phyloP scores from a whole-genome alignment of 192 early-diverging fungal genomes.

The Cladochytrium replicatum region DNA sequence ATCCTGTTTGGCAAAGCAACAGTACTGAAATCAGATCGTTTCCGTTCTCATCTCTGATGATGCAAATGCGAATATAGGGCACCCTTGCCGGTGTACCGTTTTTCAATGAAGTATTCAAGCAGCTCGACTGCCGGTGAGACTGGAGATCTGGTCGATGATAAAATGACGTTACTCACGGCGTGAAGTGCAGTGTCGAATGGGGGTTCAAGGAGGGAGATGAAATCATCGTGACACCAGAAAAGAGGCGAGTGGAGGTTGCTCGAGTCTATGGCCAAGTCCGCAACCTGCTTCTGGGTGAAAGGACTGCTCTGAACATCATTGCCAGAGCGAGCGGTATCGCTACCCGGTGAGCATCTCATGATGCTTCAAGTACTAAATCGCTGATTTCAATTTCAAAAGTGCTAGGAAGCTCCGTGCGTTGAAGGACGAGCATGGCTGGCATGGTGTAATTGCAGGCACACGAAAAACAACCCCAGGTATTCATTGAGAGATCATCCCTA shows the following conservation, averaged over 20 bases:
- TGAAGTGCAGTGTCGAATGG: constrained; percentile 80
- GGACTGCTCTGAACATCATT: constrained; percentile 88
- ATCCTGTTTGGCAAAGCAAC: constrained; percentile 77
- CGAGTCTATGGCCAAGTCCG: constrained; percentile 74
- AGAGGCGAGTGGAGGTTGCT: constrained; percentile 49
- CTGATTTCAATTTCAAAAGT: constrained; percentile 25
- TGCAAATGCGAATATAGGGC: constrained; percentile 33
- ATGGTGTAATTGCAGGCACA: constrained; percentile 86
- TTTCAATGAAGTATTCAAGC: constrained; percentile 87
- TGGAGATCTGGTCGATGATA: too few species aligned
- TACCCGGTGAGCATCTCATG: constrained; percentile 57
- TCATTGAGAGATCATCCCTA: too few species aligned
- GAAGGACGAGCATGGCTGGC: constrained; percentile 61
- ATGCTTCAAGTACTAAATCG: too few species aligned
- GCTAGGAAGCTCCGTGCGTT: constrained; percentile 44
- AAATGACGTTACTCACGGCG: too few species aligned
- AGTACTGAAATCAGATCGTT: too few species aligned
- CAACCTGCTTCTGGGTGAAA: constrained; percentile 81
- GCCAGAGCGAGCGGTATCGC: constrained; percentile 92
- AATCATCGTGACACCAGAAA: constrained; percentile 66
- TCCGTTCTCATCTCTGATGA: too few species aligned
- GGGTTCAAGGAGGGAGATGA: constrained; percentile 63
- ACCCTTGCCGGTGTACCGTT: constrained; percentile 91
- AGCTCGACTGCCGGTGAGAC: constrained; percentile 73
- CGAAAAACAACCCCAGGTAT: constrained; percentile 95